These are phyloP conservation scores for Blastocystis sp. DNA, from an alignment of 352 stramenopile genomes.

Conservation along the genomic window DNA sequence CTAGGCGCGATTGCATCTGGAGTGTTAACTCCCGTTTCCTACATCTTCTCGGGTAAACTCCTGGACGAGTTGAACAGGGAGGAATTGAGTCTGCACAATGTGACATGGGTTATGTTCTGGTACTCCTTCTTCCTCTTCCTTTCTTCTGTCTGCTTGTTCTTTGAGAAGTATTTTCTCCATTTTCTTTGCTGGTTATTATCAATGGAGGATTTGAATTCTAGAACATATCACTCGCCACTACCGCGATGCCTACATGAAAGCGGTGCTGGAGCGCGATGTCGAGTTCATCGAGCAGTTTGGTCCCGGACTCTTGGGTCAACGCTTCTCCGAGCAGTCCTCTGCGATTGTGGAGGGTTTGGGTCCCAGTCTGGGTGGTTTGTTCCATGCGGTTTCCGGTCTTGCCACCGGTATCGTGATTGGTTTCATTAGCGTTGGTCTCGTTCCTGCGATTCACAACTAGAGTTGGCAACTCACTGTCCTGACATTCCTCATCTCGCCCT, in stretches of 20 bases:
- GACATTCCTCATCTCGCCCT: conserved; percentile 17
- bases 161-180: conserved; percentile 32
- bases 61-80: conserved; percentile 23
- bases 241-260: conserved; percentile 45
- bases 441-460: conserved; percentile 2
- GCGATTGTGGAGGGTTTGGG: conserved; percentile 48
- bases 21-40: background rate
- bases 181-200: conserved; percentile 28
- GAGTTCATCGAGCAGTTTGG: conserved; percentile 41
- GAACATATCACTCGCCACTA: conserved; percentile 34
- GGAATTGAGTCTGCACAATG: background rate
- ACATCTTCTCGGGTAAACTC: conserved; percentile 21
- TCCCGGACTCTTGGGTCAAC: conserved; percentile 42
- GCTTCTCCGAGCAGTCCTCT: conserved; percentile 55
- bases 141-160: background rate
- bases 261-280: conserved; percentile 60
- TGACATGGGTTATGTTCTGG: conserved; percentile 1
- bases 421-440: conserved; percentile 24
- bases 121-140: background rate
- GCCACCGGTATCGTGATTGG: conserved; percentile 32
- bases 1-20: conserved; percentile 38
- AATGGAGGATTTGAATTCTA: background rate
- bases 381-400: conserved; percentile 31
- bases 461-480: conserved; percentile 67
- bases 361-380: conserved; percentile 22